phyloP scores from a whole-genome alignment of 108 stramenopile species.

The Nitzschia palea region DNA sequence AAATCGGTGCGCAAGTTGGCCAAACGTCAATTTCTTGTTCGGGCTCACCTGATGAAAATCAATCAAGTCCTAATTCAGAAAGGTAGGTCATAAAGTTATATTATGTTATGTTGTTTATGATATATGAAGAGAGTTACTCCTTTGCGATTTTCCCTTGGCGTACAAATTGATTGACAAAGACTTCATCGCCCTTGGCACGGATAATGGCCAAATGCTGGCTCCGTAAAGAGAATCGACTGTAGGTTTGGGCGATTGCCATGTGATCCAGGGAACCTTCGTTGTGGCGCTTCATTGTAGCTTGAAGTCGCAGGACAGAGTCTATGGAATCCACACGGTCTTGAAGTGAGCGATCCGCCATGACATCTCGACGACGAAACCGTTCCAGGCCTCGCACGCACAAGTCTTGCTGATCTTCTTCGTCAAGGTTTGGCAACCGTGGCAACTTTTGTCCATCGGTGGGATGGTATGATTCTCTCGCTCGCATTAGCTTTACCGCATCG shows the following conservation, averaged over 20 bases:
- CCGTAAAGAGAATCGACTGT: neutral
- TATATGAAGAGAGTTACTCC: neutral
- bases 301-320: neutral
- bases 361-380: neutral
- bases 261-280: neutral
- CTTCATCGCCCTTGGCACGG: slow-evolving; percentile 13
- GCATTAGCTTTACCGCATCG: neutral
- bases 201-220: neutral
- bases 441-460: neutral
- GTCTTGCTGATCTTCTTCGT: neutral
- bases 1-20: slow-evolving; percentile 77
- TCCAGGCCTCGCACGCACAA: slow-evolving; percentile 5
- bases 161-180: neutral
- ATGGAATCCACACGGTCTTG: neutral
- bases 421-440: neutral
- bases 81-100: neutral
- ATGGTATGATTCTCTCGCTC: neutral
- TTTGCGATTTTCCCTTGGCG: neutral
- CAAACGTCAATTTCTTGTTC: slow-evolving; percentile 79
- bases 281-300: neutral
- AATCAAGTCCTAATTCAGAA: slow-evolving; percentile 29
- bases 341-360: neutral
- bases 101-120: neutral
- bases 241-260: neutral
- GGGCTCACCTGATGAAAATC: slow-evolving; percentile 65